A percentile compares a stretch with the other conserved stretches of the same genome.
Conservation (phyloP, 1,139 yeast genomes). For the Entelexis sorbosivorans region DNA sequence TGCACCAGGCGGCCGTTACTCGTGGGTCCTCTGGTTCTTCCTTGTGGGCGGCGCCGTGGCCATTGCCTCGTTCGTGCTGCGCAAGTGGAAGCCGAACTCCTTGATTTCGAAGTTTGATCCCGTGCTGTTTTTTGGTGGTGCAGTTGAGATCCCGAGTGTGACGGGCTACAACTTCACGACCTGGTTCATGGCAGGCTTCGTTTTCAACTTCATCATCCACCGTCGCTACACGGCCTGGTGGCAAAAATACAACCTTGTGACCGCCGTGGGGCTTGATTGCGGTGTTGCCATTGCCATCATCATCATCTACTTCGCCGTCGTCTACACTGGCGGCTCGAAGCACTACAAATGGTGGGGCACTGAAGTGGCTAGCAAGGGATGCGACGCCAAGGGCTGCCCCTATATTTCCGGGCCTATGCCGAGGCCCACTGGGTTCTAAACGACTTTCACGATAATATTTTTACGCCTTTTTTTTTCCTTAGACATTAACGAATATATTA, state of each 20-base stretch:
- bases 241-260: slow-evolving; percentile 19
- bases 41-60: slow-evolving; percentile 18
- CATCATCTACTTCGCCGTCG: slow-evolving; percentile 16
- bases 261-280: slow-evolving; percentile 16
- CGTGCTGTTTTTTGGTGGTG: slow-evolving; percentile 18
- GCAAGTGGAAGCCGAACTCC: slow-evolving; percentile 13
- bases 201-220: slow-evolving; percentile 17
- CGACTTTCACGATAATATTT: background rate
- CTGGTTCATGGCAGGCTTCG: slow-evolving; percentile 17
- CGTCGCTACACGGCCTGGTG: slow-evolving; percentile 18
- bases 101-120: slow-evolving; percentile 12
- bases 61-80: slow-evolving; percentile 6
- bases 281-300: slow-evolving; percentile 19
- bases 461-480: too few relatives aligned
- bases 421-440: slow-evolving; percentile 41
- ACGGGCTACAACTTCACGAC: slow-evolving; percentile 19
- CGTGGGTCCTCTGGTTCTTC: slow-evolving; percentile 18
- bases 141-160: slow-evolving; percentile 16
- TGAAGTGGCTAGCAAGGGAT: slow-evolving; percentile 15
- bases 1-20: slow-evolving; percentile 18
- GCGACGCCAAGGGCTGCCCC: slow-evolving; percentile 18
- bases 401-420: slow-evolving; percentile 10
- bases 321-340: slow-evolving; percentile 18
- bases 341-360: slow-evolving; percentile 19
- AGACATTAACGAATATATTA: too few relatives aligned